Evolutionary conservation across 2,329 filamentous ascomycete genomes (phyloP).

Genomic region (Hypomyces perniciosus): DNA sequence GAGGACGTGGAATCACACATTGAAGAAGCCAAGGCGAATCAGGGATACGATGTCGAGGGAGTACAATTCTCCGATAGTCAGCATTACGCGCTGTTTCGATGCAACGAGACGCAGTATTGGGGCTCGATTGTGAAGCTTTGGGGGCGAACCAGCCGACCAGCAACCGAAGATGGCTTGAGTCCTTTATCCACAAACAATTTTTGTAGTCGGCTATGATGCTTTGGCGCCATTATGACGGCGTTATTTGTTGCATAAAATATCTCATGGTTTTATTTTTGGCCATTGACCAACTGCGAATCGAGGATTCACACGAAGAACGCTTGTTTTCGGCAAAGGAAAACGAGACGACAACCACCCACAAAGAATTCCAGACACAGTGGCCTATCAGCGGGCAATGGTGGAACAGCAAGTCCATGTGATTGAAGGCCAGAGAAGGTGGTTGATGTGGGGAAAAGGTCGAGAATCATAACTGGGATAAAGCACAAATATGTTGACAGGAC

Average conservation of each 20-base stretch:
- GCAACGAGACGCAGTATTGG: conserved; percentile 2
- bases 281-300: too few relatives aligned
- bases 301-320: too few relatives aligned
- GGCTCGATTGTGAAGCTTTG: conserved; percentile 1
- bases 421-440: too few relatives aligned
- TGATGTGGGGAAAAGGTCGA: too few relatives aligned
- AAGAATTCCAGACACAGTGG: too few relatives aligned
- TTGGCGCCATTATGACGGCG: not conserved
- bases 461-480: too few relatives aligned
- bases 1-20: conserved; percentile 5
- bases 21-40: not conserved
- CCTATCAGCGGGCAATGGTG: too few relatives aligned
- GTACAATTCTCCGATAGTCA: not conserved
- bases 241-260: not conserved
- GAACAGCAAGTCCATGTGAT: too few relatives aligned
- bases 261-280: too few relatives aligned
- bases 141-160: not conserved
- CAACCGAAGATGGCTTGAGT: not conserved
- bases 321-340: too few relatives aligned
- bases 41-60: not conserved
- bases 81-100: conserved; percentile 1
- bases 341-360: too few relatives aligned
- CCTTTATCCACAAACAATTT: not conserved
- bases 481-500: too few relatives aligned
- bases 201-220: not conserved